phyloP scores from a whole-genome alignment of 305 asterid genomes.

The Fraxinus latifolia region DNA sequence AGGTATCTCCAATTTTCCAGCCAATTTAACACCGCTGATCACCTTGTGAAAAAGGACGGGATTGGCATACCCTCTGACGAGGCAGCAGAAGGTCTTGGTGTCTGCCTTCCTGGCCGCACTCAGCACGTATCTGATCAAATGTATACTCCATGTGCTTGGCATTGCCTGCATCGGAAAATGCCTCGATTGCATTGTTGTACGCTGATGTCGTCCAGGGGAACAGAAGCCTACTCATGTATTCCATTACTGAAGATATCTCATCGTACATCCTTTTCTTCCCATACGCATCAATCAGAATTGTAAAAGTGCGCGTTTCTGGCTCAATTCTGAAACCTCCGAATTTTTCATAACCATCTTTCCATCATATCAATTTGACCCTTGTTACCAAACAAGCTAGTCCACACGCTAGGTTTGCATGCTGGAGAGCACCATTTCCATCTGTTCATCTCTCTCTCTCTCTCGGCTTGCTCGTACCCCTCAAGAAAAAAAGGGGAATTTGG shows the following conservation, averaged over 20 bases:
- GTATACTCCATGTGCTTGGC: conserved; percentile 77
- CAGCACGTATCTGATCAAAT: conserved; percentile 78
- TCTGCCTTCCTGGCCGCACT: conserved; percentile 64
- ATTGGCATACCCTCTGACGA: conserved; percentile 77
- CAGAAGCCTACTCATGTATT: conserved; percentile 81
- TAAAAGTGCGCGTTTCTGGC: conserved; percentile 76
- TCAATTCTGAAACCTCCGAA: conserved; percentile 70
- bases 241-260: conserved; percentile 92
- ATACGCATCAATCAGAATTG: conserved; percentile 79
- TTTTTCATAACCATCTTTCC: conserved; percentile 93
- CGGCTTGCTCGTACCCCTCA: not conserved
- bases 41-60: conserved; percentile 79
- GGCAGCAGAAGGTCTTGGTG: conserved; percentile 85
- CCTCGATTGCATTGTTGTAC: conserved; percentile 84
- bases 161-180: conserved; percentile 77
- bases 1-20: conserved; percentile 77
- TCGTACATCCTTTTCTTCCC: conserved; percentile 84
- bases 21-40: conserved; percentile 64
- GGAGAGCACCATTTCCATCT: conserved; percentile 72
- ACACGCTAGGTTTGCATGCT: conserved; percentile 67
- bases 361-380: conserved; percentile 75
- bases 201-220: conserved; percentile 92
- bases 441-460: conserved; percentile 25
- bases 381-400: conserved; percentile 83
- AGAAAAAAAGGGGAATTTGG: not conserved